Conservation (phyloP, 106 monocot species). For the Phalaenopsis equestris region DNA sequence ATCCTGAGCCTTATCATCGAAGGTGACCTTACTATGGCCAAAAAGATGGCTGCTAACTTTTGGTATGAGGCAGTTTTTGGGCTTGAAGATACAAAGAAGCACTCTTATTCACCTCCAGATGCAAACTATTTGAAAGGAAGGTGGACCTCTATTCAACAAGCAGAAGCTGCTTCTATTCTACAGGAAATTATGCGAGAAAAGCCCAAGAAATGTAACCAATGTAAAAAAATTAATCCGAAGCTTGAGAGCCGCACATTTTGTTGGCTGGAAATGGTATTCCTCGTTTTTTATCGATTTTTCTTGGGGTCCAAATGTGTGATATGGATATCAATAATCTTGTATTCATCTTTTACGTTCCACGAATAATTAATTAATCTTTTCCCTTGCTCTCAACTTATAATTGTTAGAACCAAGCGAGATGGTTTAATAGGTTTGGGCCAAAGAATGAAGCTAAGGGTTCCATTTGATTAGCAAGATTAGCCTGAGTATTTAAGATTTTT, state of each 20-base stretch:
- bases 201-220: constrained; percentile 53
- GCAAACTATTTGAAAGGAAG: constrained; percentile 5
- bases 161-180: constrained; percentile 44
- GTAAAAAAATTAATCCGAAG: constrained; percentile 42
- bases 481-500: not conserved
- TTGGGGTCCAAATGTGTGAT: not conserved
- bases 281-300: not conserved
- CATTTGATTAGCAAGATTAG: not conserved
- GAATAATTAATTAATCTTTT: not conserved
- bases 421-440: not conserved
- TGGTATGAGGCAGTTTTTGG: not conserved
- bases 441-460: not conserved
- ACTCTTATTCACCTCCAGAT: constrained; percentile 12
- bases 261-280: constrained; percentile 66
- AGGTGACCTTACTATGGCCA: constrained; percentile 54
- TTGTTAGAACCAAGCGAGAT: not conserved
- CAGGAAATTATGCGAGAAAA: constrained; percentile 35
- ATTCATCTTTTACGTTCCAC: not conserved
- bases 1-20: constrained; percentile 42
- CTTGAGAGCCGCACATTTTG: constrained; percentile 53
- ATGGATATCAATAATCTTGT: not conserved
- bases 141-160: constrained; percentile 77
- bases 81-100: constrained; percentile 12
- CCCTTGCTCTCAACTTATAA: not conserved
- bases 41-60: constrained; percentile 14